Conservation (phyloP, 345 rosid genomes). For the Acer negundo region DNA sequence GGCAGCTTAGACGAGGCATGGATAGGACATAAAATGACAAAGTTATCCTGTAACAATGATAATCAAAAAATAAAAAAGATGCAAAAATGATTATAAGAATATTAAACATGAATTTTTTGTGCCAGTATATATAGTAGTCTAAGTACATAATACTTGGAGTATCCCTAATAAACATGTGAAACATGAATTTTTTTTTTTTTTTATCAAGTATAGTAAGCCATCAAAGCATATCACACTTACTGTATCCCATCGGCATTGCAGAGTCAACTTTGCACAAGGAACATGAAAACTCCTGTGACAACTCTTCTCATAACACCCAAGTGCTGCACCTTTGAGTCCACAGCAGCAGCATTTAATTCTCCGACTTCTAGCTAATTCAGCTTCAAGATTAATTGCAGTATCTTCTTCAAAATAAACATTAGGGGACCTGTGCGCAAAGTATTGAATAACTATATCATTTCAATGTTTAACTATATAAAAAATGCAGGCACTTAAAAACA, state of each 20-base stretch:
- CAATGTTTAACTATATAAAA: background rate
- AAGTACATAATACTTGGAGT: conserved; percentile 44
- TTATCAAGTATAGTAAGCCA: background rate
- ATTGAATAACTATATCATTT: conserved; percentile 4
- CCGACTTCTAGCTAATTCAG: conserved; percentile 78
- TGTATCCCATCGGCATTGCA: conserved; percentile 86
- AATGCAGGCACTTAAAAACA: background rate
- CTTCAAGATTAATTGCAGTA: conserved; percentile 75
- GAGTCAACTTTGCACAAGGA: conserved; percentile 64
- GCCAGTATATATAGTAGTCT: background rate
- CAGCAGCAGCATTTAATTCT: conserved; percentile 80
- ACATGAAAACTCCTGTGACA: conserved; percentile 79
- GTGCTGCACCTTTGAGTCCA: conserved; percentile 91
- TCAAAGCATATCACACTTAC: conserved; percentile 45
- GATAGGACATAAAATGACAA: conserved; percentile 82
- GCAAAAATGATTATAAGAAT: background rate
- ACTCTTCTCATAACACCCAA: conserved; percentile 83
- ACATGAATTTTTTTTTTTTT: background rate
- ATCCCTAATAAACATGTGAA: conserved; percentile 47
- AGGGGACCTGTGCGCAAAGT: conserved; percentile 68
- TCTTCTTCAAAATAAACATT: conserved; percentile 77
- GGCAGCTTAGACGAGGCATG: conserved; percentile 77
- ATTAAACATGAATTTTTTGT: background rate
- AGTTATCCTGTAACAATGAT: conserved; percentile 57
- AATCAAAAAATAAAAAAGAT: background rate